A percentile compares a stretch with the other conserved stretches of the same genome.
Conservation (phyloP, 129 eudicot genomes). For the Lactuca sativa region DNA sequence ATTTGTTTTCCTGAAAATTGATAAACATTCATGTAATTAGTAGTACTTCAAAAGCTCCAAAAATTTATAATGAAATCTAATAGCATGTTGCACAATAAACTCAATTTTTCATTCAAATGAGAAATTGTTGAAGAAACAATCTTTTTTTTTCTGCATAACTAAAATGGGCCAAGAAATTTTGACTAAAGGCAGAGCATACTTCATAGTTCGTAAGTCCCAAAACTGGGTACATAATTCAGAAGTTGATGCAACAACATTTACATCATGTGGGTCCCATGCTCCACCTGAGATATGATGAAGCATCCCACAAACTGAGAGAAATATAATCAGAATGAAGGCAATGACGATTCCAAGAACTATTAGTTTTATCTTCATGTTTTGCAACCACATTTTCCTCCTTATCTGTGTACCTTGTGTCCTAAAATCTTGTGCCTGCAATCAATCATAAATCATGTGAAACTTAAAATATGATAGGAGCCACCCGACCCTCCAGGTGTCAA, state of each 20-base stretch:
- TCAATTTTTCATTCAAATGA: not conserved
- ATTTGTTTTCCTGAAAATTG: slow-evolving; percentile 73
- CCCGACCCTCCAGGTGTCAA: no score
- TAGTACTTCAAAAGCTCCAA: slow-evolving; percentile 6
- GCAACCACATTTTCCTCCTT: slow-evolving; percentile 65
- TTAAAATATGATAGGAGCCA: no score
- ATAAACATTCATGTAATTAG: slow-evolving; percentile 2
- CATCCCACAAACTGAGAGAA: slow-evolving; percentile 65
- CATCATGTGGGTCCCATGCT: slow-evolving; percentile 98
- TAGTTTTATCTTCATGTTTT: slow-evolving; percentile 68
- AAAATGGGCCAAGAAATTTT: slow-evolving; percentile 19
- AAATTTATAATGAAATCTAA: slow-evolving; percentile 9
- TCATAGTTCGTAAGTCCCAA: slow-evolving; percentile 95
- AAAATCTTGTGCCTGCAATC: slow-evolving; percentile 63
- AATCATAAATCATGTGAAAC: not conserved
- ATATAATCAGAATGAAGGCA: slow-evolving; percentile 43
- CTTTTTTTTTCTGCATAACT: not conserved
- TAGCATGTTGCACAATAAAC: slow-evolving; percentile 6
- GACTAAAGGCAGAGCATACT: slow-evolving; percentile 49
- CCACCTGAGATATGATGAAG: slow-evolving; percentile 88
- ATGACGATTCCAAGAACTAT: slow-evolving; percentile 51
- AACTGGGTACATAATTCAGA: slow-evolving; percentile 82
- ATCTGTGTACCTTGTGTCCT: slow-evolving; percentile 67
- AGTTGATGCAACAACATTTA: slow-evolving; percentile 71
- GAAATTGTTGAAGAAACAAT: no score